Percentiles rank a stretch among this genome's conserved stretches.
phyloP scores from a whole-genome alignment of 108 stramenopile genomes.

The Chaetoceros tenuissimus region DNA sequence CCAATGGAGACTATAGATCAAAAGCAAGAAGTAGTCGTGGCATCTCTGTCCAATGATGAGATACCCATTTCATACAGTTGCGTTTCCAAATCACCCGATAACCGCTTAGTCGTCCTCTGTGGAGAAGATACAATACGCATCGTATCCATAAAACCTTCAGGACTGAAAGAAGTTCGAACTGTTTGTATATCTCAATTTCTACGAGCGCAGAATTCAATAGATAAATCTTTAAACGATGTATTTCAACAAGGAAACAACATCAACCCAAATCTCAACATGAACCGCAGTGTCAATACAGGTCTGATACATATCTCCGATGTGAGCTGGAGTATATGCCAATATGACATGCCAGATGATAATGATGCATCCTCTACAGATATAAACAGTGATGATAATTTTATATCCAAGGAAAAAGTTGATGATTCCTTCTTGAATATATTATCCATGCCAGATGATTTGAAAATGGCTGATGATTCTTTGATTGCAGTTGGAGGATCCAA shows the following conservation, averaged over 20 bases:
- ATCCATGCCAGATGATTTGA: not conserved
- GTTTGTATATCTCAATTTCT: conserved; percentile 50
- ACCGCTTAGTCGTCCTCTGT: conserved; percentile 47
- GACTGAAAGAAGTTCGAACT: conserved; percentile 36
- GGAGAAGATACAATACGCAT: conserved; percentile 62
- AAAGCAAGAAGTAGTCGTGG: too few relatives aligned
- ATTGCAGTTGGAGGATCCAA: conserved; percentile 79
- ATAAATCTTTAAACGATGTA: not conserved
- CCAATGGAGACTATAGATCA: too few relatives aligned
- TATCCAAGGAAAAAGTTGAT: not conserved
- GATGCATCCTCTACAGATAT: conserved; percentile 4
- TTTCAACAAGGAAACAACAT: not conserved
- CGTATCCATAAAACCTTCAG: conserved; percentile 27
- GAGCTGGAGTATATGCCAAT: conserved; percentile 70
- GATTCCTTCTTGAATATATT: not conserved
- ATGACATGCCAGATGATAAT: not conserved
- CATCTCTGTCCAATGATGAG: too few relatives aligned
- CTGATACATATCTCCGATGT: conserved; percentile 52
- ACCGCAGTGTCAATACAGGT: not conserved
- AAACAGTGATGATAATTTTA: conserved; percentile 2
- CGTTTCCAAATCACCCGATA: conserved; percentile 54
- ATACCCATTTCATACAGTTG: conserved; percentile 57
- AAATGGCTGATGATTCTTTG: conserved; percentile 32
- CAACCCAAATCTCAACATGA: not conserved
- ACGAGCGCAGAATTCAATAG: not conserved